These are phyloP conservation scores for Globisporangium paroecandrum DNA, from an alignment of 352 stramenopile species.

Conservation along the genomic window DNA sequence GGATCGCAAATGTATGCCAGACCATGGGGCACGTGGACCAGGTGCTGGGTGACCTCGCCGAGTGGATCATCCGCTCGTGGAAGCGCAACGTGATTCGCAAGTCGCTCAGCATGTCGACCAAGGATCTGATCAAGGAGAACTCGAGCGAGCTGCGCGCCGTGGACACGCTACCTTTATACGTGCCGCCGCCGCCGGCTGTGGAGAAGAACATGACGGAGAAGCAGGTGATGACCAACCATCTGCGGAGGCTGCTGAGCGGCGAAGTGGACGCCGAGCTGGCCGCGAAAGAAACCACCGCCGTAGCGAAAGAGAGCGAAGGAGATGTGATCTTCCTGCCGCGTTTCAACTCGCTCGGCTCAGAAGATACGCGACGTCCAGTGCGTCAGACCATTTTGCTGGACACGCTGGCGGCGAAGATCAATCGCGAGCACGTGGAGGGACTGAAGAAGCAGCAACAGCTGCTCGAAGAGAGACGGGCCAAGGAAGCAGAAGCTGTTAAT, in stretches of 20 bases:
- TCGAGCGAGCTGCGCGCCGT: slow-evolving; percentile 34
- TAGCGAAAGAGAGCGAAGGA: slow-evolving; percentile 23
- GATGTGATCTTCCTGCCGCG: slow-evolving; percentile 47
- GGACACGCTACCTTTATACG: slow-evolving; percentile 28
- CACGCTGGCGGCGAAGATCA: slow-evolving; percentile 48
- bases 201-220: slow-evolving; percentile 19
- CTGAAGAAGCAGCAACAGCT: slow-evolving; percentile 31
- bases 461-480: slow-evolving; percentile 17
- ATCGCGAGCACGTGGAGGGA: slow-evolving; percentile 49
- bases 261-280: slow-evolving; percentile 5
- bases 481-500: not conserved
- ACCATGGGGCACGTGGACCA: slow-evolving; percentile 36
- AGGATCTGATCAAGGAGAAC: slow-evolving; percentile 42
- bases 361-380: slow-evolving; percentile 42
- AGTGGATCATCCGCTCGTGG: slow-evolving; percentile 66
- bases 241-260: slow-evolving; percentile 19
- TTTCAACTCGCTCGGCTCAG: slow-evolving; percentile 66
- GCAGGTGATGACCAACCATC: slow-evolving; percentile 19
- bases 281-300: slow-evolving; percentile 12
- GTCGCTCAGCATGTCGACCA: slow-evolving; percentile 32
- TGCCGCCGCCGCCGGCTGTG: slow-evolving; percentile 20
- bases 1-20: slow-evolving; percentile 39
- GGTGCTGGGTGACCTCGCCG: slow-evolving; percentile 47
- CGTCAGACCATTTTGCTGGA: slow-evolving; percentile 56
- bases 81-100: slow-evolving; percentile 43